Evolutionary conservation across 805 yeast species (phyloP).

Genomic region (Metschnikowia peoriensis): DNA sequence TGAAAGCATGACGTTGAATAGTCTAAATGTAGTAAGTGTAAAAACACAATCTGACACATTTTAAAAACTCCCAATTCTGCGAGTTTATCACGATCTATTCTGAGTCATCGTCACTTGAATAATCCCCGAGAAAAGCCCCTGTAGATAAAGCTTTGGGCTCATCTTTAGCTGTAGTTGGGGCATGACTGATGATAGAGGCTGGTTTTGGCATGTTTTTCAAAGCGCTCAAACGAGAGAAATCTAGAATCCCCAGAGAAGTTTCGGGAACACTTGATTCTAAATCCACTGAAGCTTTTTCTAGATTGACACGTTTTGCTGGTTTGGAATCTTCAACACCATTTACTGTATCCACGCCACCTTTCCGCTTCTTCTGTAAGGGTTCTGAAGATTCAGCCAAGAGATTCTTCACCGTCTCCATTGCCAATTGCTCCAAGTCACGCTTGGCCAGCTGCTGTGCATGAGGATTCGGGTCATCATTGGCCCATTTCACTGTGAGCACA

Average conservation of each 20-base stretch:
- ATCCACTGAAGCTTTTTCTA: background rate
- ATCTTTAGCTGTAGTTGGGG: background rate
- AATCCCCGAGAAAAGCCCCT: conserved; percentile 20
- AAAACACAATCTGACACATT: too few relatives aligned
- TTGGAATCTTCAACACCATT: too few relatives aligned
- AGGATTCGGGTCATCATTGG: conserved; percentile 84
- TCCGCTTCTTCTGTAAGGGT: background rate
- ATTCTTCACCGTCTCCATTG: conserved; percentile 51
- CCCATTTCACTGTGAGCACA: conserved; percentile 77
- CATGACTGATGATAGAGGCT: background rate
- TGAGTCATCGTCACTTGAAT: conserved; percentile 33
- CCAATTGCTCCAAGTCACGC: conserved; percentile 48
- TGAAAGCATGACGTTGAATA: too few relatives aligned
- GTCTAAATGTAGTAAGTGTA: too few relatives aligned
- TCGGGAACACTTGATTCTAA: background rate
- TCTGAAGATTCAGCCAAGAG: conserved; percentile 28
- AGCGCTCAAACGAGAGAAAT: conserved; percentile 1
- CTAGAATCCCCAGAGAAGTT: background rate
- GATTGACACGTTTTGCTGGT: background rate
- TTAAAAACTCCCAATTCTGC: too few relatives aligned
- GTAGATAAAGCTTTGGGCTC: background rate
- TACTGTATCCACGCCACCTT: too few relatives aligned
- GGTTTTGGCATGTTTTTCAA: background rate
- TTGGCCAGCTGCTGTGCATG: conserved; percentile 50
- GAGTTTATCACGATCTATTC: conserved; percentile 3